phyloP scores from a whole-genome alignment of 2,329 filamentous ascomycete genomes.

The Microsporum ferrugineum region DNA sequence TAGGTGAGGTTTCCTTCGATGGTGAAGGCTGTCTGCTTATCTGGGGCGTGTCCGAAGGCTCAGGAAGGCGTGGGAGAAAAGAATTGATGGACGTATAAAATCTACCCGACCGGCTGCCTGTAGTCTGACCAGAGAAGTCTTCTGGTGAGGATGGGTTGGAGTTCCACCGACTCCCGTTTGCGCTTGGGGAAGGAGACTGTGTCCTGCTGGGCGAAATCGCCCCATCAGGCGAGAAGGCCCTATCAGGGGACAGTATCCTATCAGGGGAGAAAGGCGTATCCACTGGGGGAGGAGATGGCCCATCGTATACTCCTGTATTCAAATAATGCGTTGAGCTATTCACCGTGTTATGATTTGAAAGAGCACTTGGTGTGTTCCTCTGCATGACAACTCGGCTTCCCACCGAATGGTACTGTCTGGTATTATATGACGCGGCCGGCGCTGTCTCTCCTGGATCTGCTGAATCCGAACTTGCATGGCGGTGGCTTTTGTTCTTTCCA shows the following conservation, averaged over 20 bases:
- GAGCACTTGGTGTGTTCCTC: background rate
- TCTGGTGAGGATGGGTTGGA: background rate
- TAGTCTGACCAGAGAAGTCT: background rate
- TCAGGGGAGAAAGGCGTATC: background rate
- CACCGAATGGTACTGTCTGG: background rate
- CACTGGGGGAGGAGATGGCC: background rate
- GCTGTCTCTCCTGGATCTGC: background rate
- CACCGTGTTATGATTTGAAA: background rate
- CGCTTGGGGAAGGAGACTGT: background rate
- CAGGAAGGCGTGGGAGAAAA: background rate
- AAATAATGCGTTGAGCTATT: background rate
- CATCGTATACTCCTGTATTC: background rate
- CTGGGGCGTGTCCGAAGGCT: background rate
- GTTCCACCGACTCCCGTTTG: background rate
- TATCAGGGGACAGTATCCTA: background rate
- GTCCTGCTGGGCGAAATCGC: background rate
- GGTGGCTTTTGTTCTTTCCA: background rate
- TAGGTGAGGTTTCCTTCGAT: background rate
- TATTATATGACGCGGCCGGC: background rate
- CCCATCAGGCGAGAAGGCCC: background rate
- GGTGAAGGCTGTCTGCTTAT: background rate
- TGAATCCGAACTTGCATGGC: background rate
- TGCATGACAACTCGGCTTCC: background rate
- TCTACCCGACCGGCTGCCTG: background rate
- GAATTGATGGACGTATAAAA: conserved; percentile 3